Evolutionary conservation across 2,329 filamentous ascomycete species (phyloP).

Genomic region (Botrytis hyacinthi): DNA sequence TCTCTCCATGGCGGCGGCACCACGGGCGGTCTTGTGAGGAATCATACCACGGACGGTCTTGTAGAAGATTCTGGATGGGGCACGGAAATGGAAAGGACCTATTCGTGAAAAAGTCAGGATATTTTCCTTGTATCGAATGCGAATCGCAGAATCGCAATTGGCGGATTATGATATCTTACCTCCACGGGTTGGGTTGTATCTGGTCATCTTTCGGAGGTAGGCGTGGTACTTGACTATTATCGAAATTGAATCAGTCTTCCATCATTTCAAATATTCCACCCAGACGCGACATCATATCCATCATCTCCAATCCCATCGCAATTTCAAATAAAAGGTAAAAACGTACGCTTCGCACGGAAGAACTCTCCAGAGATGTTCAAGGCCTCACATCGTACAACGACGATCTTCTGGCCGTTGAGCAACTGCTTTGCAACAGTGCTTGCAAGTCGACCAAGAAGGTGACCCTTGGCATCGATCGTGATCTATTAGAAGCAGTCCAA

Average conservation of each 20-base stretch:
- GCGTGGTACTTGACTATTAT: conserved; percentile 98
- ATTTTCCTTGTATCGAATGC: conserved; percentile 14
- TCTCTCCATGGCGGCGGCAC: conserved; percentile 93
- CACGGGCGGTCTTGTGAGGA: conserved; percentile 98
- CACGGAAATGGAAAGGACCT: conserved; percentile 99
- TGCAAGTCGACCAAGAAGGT: conserved; percentile 98
- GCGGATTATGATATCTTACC: conserved; percentile 55
- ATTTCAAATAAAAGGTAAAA: conserved; percentile 22
- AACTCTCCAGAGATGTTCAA: conserved; percentile 99
- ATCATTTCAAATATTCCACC: conserved; percentile 21
- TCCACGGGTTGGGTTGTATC: conserved; percentile 99
- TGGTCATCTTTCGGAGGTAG: conserved; percentile 99
- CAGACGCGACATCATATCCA: conserved; percentile 25
- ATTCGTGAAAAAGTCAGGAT: conserved; percentile 40
- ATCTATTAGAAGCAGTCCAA: conserved; percentile 57
- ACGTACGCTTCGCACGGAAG: conserved; percentile 99
- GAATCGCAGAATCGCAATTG: conserved; percentile 17
- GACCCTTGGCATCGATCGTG: conserved; percentile 99
- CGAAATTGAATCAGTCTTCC: conserved; percentile 47
- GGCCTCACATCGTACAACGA: conserved; percentile 96
- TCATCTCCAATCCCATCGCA: conserved; percentile 20
- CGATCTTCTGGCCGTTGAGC: conserved; percentile 98
- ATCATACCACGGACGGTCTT: conserved; percentile 99
- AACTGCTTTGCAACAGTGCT: conserved; percentile 99
- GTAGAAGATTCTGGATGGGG: conserved; percentile 99